Evolutionary conservation across 768 basidiomycete species (phyloP), one percentile per base, ranked within the genome.

Genomic region (Psilocybe azurescens): DNA sequence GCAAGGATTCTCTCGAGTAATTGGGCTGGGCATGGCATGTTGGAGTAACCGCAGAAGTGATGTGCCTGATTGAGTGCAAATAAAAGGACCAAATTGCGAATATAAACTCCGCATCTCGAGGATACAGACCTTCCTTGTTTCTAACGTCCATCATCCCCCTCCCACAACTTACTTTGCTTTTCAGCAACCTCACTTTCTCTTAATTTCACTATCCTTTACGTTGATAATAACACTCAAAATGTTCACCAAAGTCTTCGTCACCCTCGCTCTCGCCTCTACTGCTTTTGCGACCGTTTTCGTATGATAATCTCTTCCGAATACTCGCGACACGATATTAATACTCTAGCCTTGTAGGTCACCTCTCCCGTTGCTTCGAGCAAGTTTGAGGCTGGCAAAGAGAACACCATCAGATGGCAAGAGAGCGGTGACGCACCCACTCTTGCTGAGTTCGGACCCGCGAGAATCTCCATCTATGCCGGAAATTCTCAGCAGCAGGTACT

Each of bases 391-490:
- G 89, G 89, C 5, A 75, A 85, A 64, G 58, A 63, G 9, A 76
- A 79, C 13, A 81, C 78, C 11, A 69, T 93, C 55, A 71, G 60
- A 39, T 94, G 91, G 91, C 70, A 81, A 62, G 90, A 93, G 49
- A 77, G 82, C 59, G 79, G 79, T 55, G 54, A 28, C 0, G 1
- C 75, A 1, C 89, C 91, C 3, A 53, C 75, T 24, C 79, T 92
- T 50, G 56, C 73, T 11, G 59, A 78, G 3, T 89, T 88, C 39
- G 89, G 90, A 5, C 64, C 69, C 32, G 73, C 81, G 9, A 77
- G 72, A 48, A 75, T 91, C 44, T 83, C 80, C 38, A 81, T 94
- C 74, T 92, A 86, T 65, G 81, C 75, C 56, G 91, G 91, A 47
- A 90, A 84, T 70, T 74, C 80, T 32, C 73, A 70, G 10, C 77